Base-by-base conservation (phyloP, 2,329 filamentous ascomycete species). In the Calonectria pauciramosa region DNA sequence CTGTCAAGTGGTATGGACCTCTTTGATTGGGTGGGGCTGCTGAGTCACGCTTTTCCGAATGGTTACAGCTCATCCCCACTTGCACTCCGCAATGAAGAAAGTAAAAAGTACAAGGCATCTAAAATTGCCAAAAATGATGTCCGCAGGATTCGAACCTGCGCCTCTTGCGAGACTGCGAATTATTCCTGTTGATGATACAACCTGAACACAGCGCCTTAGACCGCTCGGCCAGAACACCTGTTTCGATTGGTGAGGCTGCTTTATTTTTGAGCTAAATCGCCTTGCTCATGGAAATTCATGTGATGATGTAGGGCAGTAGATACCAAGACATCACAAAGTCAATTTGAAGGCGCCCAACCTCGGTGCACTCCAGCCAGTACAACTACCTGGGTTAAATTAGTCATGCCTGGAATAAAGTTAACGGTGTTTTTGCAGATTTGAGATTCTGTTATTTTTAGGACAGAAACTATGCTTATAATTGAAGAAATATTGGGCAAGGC, bases 161-260 rank as follows among this genome's bases (percentile, higher is more conserved):
- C 30, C 54, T 59, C 32, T 36, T 59, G n/a, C 54, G 32, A 59
- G 54, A 59, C 32, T 59, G 54, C 54, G 32, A 59, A 47, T 36
- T 59, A 36, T n/a, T 38, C n/a, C 18, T 36, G 54, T 59, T 59
- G 28, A n/a, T 8, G 16, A 23, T 30, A 11, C 28, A 36, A 36
- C 32, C 32, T 36, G 54, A 59, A 59, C 54, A 36, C 54, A 59
- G 54, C 54, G 54, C 54, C 54, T 59, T 36, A 59, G 54, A 59
- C 54, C 54, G 32, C 32, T 59, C 54, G 54, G 54, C 32, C 54
- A 59, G 44, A 36, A 59, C 32, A n/a, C 30, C 54, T 30, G n/a
- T 23, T 16, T 13, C 38, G 28, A 59, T 36, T 59, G 54, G 32
- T 34, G 3, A 23, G 0, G 4, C 1, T 13, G 9, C 1, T 1